These are phyloP conservation scores for Ceratonia siliqua DNA, from an alignment of 306 rosid genomes.

Conservation along the genomic window DNA sequence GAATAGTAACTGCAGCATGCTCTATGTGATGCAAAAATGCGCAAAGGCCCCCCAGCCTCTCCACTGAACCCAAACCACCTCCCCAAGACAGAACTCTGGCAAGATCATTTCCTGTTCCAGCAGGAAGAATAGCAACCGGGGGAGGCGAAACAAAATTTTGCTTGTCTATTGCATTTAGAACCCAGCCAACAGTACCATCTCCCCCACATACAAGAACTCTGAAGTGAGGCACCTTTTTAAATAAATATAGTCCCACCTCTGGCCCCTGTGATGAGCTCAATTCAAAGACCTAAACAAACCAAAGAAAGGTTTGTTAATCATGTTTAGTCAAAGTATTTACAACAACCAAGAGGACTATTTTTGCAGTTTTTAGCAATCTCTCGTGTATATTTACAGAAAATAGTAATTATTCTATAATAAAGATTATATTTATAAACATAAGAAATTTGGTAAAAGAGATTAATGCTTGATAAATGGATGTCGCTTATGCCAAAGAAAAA, in stretches of 20 bases:
- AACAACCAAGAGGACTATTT: background rate
- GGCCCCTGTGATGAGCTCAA: conserved; percentile 93
- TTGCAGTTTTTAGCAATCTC: conserved; percentile 3
- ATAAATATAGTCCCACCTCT: conserved; percentile 80
- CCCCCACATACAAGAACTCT: conserved; percentile 97
- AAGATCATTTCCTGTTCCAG: conserved; percentile 98
- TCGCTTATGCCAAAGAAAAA: no score
- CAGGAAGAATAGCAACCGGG: conserved; percentile 98
- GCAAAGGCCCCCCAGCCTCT: conserved; percentile 97
- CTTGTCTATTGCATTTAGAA: conserved; percentile 83
- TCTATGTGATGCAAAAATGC: conserved; percentile 88
- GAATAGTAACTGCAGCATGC: conserved; percentile 94
- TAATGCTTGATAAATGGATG: background rate
- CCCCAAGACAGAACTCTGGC: conserved; percentile 99
- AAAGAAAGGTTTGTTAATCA: conserved; percentile 27
- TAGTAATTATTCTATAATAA: background rate
- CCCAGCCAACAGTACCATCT: conserved; percentile 99
- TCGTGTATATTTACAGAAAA: conserved; percentile 24
- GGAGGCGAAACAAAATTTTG: conserved; percentile 98
- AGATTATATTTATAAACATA: background rate
- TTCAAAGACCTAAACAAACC: conserved; percentile 72
- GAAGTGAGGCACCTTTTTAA: conserved; percentile 95
- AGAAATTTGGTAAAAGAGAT: conserved; percentile 11
- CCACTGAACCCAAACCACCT: conserved; percentile 97
- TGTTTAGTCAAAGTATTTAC: conserved; percentile 17